These are phyloP conservation scores for Hippophae tibetana DNA, from an alignment of 306 rosid genomes.

Conservation along the genomic window DNA sequence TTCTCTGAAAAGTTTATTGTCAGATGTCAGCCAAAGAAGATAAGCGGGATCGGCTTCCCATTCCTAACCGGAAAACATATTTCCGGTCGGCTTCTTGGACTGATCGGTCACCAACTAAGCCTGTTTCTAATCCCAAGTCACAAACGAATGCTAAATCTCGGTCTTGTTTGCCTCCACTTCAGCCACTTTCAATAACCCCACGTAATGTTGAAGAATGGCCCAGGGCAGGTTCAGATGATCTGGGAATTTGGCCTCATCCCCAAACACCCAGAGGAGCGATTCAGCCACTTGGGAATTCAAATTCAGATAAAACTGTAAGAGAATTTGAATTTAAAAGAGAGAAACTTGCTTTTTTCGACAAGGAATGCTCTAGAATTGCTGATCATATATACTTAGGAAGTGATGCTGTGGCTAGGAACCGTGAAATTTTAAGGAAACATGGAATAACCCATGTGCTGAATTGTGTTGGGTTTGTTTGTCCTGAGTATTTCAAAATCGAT, in stretches of 20 bases:
- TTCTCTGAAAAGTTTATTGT: neutral
- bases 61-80: conserved; percentile 29
- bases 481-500: conserved; percentile 78
- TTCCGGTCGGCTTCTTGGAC: conserved; percentile 80
- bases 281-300: conserved; percentile 19
- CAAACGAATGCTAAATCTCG: conserved; percentile 38
- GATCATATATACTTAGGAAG: conserved; percentile 87
- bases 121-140: conserved; percentile 30
- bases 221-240: conserved; percentile 80
- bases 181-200: conserved; percentile 62
- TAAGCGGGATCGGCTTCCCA: conserved; percentile 23
- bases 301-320: conserved; percentile 29
- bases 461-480: conserved; percentile 89
- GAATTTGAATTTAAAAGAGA: conserved; percentile 72
- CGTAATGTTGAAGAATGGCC: conserved; percentile 70
- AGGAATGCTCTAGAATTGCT: conserved; percentile 78
- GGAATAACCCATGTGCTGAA: conserved; percentile 84
- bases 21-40: conserved; percentile 55
- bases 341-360: conserved; percentile 66
- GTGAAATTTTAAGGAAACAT: conserved; percentile 54
- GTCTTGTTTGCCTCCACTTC: conserved; percentile 61
- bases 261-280: conserved; percentile 61
- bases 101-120: conserved; percentile 54
- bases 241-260: conserved; percentile 73
- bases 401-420: conserved; percentile 88